Evolutionary conservation across 306 rosid genomes (phyloP).

Genomic region (Sicyos edulis): DNA sequence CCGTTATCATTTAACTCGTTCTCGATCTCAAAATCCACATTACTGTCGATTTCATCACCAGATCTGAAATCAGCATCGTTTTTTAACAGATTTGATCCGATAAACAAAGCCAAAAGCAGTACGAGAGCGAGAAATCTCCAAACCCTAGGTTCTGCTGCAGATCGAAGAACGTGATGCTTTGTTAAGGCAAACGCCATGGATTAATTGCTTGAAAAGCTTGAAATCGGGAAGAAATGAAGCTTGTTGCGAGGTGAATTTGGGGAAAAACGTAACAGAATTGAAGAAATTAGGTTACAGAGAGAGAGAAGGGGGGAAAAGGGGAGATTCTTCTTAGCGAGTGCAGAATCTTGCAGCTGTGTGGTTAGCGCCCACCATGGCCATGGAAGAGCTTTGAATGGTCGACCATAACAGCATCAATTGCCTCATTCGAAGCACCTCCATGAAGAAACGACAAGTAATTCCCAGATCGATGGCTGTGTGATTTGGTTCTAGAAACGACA

Average conservation of each 20-base stretch:
- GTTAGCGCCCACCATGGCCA: slow-evolving; percentile 72
- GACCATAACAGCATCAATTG: slow-evolving; percentile 42
- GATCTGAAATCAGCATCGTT: too few relatives aligned
- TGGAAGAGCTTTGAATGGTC: slow-evolving; percentile 39
- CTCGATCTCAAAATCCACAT: slow-evolving; percentile 3
- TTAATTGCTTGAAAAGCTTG: not conserved
- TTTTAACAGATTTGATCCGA: slow-evolving; percentile 9
- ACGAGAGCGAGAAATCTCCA: slow-evolving; percentile 25
- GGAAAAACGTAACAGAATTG: not conserved
- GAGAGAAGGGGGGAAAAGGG: not conserved
- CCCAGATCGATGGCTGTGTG: slow-evolving; percentile 25
- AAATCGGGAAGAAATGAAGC: not conserved
- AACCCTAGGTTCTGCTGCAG: slow-evolving; percentile 23
- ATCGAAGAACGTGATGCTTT: too few relatives aligned
- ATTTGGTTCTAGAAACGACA: not conserved
- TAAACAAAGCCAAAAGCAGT: slow-evolving; percentile 26
- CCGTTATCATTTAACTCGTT: slow-evolving; percentile 21
- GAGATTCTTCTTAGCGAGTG: slow-evolving; percentile 51
- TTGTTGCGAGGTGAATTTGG: not conserved
- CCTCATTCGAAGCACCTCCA: slow-evolving; percentile 51
- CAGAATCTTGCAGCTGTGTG: slow-evolving; percentile 72
- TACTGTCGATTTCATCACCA: slow-evolving; percentile 15
- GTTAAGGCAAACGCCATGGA: slow-evolving; percentile 34
- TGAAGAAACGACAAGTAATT: slow-evolving; percentile 9
- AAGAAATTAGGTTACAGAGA: not conserved